phyloP scores from a whole-genome alignment of 768 basidiomycete species.

The Lactifluus echinatus region DNA sequence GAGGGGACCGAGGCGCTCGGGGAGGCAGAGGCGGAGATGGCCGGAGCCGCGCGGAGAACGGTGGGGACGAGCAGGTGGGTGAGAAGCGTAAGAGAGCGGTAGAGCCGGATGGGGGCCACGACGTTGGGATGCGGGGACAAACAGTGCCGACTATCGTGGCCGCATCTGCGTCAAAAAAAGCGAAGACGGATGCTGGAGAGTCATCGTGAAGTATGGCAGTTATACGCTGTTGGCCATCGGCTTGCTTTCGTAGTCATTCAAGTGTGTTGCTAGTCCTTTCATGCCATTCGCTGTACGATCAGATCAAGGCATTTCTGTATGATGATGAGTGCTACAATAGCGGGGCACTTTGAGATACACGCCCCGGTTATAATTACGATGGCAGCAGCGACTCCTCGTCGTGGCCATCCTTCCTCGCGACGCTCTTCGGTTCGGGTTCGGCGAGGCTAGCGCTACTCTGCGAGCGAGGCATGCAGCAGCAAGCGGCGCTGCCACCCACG shows the following conservation, averaged over 20 bases:
- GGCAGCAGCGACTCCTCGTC: no score
- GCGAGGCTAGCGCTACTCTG: no score
- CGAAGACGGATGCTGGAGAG: slow-evolving; percentile 30
- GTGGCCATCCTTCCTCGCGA: no score
- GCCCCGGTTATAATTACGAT: no score
- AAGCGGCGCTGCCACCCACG: no score
- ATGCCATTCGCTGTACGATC: background rate
- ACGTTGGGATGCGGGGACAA: slow-evolving; percentile 55
- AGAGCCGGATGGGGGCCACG: slow-evolving; percentile 71
- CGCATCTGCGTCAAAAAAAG: slow-evolving; percentile 30
- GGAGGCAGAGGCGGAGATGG: slow-evolving; percentile 18
- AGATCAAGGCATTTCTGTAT: no score
- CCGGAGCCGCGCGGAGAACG: slow-evolving; percentile 20
- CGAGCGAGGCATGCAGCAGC: no score
- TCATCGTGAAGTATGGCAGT: slow-evolving; percentile 9
- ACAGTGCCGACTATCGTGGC: slow-evolving; percentile 41
- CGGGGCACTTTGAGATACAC: no score
- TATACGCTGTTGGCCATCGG: background rate
- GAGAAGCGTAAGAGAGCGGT: slow-evolving; percentile 72
- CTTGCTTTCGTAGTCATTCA: slow-evolving; percentile 3
- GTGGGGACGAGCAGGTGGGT: slow-evolving; percentile 41
- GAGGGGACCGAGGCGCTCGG: slow-evolving; percentile 29
- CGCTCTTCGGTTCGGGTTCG: no score
- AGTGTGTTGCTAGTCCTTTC: slow-evolving; percentile 10
- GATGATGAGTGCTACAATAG: no score